Evolutionary conservation across 805 yeast species (phyloP).

Genomic region (Hanseniaspora hatyaiensis): DNA sequence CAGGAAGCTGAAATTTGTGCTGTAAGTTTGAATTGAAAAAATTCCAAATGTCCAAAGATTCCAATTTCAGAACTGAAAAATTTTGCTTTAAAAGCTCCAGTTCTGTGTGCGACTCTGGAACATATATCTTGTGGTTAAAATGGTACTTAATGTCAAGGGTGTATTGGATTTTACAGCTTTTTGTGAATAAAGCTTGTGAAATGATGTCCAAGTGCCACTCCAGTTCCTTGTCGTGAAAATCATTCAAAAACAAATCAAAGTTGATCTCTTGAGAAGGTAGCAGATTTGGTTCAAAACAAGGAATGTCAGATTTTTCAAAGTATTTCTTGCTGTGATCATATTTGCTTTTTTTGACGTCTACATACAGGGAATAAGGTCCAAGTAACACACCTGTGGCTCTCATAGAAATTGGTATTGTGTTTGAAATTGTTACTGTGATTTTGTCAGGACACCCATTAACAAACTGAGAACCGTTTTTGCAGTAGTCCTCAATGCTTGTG

Average conservation of each 20-base stretch:
- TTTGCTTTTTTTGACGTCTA: slow-evolving; percentile 49
- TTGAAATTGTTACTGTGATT: slow-evolving; percentile 48
- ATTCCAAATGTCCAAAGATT: slow-evolving; percentile 63
- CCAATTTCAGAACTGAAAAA: slow-evolving; percentile 37
- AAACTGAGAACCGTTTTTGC: not conserved
- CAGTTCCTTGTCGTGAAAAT: slow-evolving; percentile 40
- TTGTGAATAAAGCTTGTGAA: slow-evolving; percentile 59
- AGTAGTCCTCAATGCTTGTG: slow-evolving; percentile 5
- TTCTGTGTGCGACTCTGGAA: slow-evolving; percentile 22
- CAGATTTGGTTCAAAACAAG: slow-evolving; percentile 58
- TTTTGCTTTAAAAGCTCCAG: slow-evolving; percentile 23
- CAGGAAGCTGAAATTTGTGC: slow-evolving; percentile 20
- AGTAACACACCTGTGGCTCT: slow-evolving; percentile 57
- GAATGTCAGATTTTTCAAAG: slow-evolving; percentile 67
- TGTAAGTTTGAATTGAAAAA: slow-evolving; percentile 34
- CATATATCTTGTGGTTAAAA: slow-evolving; percentile 25
- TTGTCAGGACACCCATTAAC: slow-evolving; percentile 6
- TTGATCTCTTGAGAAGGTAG: slow-evolving; percentile 54
- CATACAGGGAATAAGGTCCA: slow-evolving; percentile 67
- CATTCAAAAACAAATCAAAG: slow-evolving; percentile 54
- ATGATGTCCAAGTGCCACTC: slow-evolving; percentile 62
- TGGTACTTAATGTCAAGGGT: slow-evolving; percentile 44
- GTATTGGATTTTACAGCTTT: slow-evolving; percentile 48
- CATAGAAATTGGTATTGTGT: slow-evolving; percentile 37
- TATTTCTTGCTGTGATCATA: slow-evolving; percentile 40